Conservation (phyloP, 139 green algal genomes). For the Coelastrella sp. region DNA sequence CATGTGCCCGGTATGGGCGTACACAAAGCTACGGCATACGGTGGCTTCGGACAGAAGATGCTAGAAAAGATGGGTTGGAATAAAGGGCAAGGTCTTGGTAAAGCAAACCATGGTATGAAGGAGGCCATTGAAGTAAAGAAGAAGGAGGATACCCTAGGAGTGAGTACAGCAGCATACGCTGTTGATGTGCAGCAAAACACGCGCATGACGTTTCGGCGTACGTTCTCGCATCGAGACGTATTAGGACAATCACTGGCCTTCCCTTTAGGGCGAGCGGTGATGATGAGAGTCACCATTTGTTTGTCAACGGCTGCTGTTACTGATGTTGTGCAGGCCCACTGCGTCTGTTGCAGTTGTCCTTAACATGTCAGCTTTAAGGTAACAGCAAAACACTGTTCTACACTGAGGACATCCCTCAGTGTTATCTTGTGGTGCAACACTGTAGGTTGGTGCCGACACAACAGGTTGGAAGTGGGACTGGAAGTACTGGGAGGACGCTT, state of each 20-base stretch:
- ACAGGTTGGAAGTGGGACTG: constrained; percentile 70
- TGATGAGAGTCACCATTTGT: not conserved
- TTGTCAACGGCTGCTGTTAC: not conserved
- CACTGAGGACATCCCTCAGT: not conserved
- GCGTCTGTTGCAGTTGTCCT: not conserved
- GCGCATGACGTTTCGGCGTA: not conserved
- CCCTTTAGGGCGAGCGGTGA: no score
- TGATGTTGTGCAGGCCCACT: not conserved
- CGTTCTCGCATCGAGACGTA: no score
- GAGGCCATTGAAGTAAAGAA: constrained; percentile 85
- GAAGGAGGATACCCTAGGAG: constrained; percentile 86
- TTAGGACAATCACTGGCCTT: no score
- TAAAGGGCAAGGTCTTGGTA: constrained; percentile 83
- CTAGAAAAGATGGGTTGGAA: constrained; percentile 87
- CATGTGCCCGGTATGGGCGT: constrained; percentile 81
- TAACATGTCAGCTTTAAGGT: not conserved
- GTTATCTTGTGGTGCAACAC: not conserved
- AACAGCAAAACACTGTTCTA: no score
- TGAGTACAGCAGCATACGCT: constrained; percentile 42
- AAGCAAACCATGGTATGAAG: constrained; percentile 74
- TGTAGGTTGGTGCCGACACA: constrained; percentile 72
- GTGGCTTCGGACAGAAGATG: constrained; percentile 86
- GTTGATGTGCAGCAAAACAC: not conserved
- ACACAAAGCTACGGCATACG: constrained; percentile 77
- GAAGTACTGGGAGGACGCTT: constrained; percentile 87